A percentile compares a stretch with the other conserved stretches of the same genome.
Conservation (phyloP, 1,284 basidiomycete species). For the Pseudozyma hubeiensis region DNA sequence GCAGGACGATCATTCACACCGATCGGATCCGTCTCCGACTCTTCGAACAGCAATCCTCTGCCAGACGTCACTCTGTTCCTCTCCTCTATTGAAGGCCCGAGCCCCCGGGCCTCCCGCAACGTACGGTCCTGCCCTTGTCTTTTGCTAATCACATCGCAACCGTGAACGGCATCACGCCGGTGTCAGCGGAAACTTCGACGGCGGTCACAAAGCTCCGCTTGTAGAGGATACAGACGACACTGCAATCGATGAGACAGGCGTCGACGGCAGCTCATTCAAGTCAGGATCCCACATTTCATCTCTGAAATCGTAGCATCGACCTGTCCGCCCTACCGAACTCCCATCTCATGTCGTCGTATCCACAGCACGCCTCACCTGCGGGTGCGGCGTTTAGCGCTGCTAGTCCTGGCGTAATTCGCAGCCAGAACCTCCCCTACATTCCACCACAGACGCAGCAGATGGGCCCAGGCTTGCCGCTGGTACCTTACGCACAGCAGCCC, state of each 20-base stretch:
- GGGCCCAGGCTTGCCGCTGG: conserved; percentile 8
- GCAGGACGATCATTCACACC: too few relatives aligned
- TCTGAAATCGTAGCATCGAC: conserved; percentile 8
- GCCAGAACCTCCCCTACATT: conserved; percentile 33
- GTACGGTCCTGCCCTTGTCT: too few relatives aligned
- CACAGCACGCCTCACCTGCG: conserved; percentile 34
- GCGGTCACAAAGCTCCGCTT: too few relatives aligned
- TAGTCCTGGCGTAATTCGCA: conserved; percentile 28
- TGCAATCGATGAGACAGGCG: background rate
- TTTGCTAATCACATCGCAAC: too few relatives aligned
- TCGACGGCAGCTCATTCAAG: background rate
- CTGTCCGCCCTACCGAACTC: conserved; percentile 5
- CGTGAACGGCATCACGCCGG: too few relatives aligned
- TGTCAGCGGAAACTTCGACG: too few relatives aligned
- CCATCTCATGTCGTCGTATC: conserved; percentile 34
- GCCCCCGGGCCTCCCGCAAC: too few relatives aligned
- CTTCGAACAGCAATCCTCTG: too few relatives aligned
- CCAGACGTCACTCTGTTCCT: too few relatives aligned
- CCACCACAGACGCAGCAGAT: conserved; percentile 18
- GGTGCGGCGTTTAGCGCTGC: conserved; percentile 17
- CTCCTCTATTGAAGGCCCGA: too few relatives aligned
- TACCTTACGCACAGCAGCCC: conserved; percentile 20
- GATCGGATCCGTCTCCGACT: too few relatives aligned
- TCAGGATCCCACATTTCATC: conserved; percentile 40
- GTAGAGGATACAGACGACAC: background rate